Evolutionary conservation across 345 rosid species (phyloP).

Genomic region (Aegle marmelos): DNA sequence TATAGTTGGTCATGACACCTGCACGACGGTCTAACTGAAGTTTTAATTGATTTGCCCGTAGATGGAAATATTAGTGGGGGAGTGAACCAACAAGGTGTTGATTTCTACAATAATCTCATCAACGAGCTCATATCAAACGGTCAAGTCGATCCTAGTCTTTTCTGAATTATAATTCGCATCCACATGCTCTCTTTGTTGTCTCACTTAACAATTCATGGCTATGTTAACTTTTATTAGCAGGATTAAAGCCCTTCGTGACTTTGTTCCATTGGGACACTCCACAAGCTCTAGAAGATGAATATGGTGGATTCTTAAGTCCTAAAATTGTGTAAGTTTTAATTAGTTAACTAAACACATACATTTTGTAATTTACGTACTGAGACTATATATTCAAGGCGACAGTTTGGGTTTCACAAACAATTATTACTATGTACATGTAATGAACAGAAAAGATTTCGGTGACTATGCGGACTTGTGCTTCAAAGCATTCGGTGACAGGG

Average conservation of each 20-base stretch:
- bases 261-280: constrained; percentile 62
- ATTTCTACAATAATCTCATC: constrained; percentile 32
- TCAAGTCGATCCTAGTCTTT: neutral
- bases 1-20: neutral
- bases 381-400: no score
- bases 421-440: no score
- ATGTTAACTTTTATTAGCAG: constrained; percentile 11
- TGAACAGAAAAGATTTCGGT: constrained; percentile 20
- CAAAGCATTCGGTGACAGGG: constrained; percentile 34
- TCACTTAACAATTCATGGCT: neutral
- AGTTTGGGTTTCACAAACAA: no score
- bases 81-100: constrained; percentile 26
- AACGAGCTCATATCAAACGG: constrained; percentile 24
- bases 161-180: neutral
- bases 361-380: no score
- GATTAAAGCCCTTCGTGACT: constrained; percentile 52
- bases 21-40: neutral
- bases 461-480: constrained; percentile 33
- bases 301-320: constrained; percentile 50
- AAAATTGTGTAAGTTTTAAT: constrained; percentile 35
- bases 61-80: constrained; percentile 34
- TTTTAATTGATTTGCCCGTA: neutral
- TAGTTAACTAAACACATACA: no score
- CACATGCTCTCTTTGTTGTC: neutral
- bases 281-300: constrained; percentile 60